phyloP scores from a whole-genome alignment of 768 basidiomycete species.

The Cyathus striatus region DNA sequence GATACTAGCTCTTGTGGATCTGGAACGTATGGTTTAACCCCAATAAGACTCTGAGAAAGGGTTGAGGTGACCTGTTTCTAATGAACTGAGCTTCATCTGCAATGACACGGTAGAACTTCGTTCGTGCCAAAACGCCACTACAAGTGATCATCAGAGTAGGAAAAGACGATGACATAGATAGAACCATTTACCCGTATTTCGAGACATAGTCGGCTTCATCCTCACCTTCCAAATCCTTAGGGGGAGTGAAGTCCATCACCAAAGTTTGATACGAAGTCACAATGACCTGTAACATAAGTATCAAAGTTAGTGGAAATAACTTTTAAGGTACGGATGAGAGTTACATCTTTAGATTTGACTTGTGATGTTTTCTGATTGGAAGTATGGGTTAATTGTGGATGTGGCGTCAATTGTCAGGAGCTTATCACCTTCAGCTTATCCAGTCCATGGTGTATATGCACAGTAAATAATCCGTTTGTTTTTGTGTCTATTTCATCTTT shows the following conservation, averaged over 20 bases:
- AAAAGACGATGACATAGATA: not conserved
- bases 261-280: constrained; percentile 78
- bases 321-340: constrained; percentile 4
- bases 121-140: constrained; percentile 57
- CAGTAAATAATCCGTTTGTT: constrained; percentile 54
- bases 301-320: not conserved
- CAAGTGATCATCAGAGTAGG: not conserved
- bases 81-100: constrained; percentile 81
- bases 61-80: constrained; percentile 45
- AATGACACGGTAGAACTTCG: constrained; percentile 64
- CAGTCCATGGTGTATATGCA: constrained; percentile 69
- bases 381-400: not conserved
- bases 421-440: constrained; percentile 61
- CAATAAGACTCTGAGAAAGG: constrained; percentile 1
- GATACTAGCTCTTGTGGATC: constrained; percentile 52
- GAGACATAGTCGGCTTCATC: constrained; percentile 46
- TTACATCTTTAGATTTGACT: constrained; percentile 50
- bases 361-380: constrained; percentile 32
- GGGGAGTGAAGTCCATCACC: constrained; percentile 51
- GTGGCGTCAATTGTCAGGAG: too few relatives aligned
- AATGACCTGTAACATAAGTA: constrained; percentile 40
- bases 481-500: constrained; percentile 69
- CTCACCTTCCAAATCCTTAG: constrained; percentile 36
- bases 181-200: constrained; percentile 40
- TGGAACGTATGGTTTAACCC: constrained; percentile 12